Evolutionary conservation across 345 rosid genomes (phyloP).

Genomic region (Theobroma cacao): DNA sequence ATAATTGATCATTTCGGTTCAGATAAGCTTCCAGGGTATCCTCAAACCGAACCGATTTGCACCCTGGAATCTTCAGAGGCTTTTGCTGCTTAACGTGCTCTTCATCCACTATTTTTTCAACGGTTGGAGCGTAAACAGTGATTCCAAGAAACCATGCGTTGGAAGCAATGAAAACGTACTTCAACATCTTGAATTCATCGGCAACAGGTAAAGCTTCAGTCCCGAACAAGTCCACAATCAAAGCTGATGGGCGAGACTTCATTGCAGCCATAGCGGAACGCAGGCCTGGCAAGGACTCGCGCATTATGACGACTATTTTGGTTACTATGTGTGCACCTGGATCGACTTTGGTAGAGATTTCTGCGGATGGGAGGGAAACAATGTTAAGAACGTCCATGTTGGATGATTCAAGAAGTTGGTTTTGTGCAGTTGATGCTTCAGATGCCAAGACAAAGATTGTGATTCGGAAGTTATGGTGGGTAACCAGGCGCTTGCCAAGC

Average conservation of each 20-base stretch:
- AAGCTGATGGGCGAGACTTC: constrained; percentile 21
- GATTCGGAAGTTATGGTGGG: constrained; percentile 22
- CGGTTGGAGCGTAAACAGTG: constrained; percentile 26
- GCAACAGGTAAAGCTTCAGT: constrained; percentile 30
- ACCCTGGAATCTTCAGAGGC: constrained; percentile 53
- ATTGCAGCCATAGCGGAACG: constrained; percentile 26
- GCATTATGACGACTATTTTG: constrained; percentile 25
- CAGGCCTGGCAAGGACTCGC: constrained; percentile 16
- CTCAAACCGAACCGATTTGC: constrained; percentile 37
- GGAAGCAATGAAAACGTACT: constrained; percentile 15
- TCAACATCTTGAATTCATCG: constrained; percentile 32
- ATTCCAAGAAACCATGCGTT: constrained; percentile 40
- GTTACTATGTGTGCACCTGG: constrained; percentile 2
- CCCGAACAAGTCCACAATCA: constrained; percentile 37
- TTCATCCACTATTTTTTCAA: constrained; percentile 36
- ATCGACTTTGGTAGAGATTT: constrained; percentile 19
- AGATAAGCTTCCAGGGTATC: constrained; percentile 39
- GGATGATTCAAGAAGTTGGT: constrained; percentile 10
- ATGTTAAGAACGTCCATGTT: constrained; percentile 6
- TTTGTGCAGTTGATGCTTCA: constrained; percentile 10
- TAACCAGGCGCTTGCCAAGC: constrained; percentile 36
- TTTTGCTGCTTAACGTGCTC: constrained; percentile 30
- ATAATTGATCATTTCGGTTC: constrained; percentile 17
- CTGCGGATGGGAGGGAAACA: constrained; percentile 23
- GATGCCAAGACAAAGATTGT: constrained; percentile 30